Percentiles rank a stretch among this genome's conserved stretches.
These are phyloP conservation scores for Colletotrichum siamense DNA, from an alignment of 2,329 filamentous ascomycete genomes.

Conservation along the genomic window DNA sequence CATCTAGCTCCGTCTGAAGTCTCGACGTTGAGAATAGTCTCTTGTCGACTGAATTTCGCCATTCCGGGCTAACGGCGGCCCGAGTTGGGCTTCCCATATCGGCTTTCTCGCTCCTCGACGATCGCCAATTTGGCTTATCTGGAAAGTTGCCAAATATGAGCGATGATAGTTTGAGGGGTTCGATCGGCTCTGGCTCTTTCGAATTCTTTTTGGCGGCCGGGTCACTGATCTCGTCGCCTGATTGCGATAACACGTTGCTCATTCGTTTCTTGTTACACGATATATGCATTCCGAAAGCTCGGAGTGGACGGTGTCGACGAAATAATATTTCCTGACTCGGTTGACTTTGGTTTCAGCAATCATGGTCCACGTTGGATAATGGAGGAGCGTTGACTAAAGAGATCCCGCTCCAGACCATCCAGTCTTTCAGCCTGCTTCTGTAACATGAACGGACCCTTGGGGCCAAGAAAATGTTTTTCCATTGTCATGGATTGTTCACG, in stretches of 20 bases:
- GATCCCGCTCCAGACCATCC: not conserved
- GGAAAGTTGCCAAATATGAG: not conserved
- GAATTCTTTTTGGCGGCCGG: not conserved
- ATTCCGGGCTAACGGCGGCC: not conserved
- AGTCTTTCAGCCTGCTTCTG: not conserved
- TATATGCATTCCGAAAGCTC: not conserved
- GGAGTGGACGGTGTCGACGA: accelerated
- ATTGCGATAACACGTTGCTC: accelerated
- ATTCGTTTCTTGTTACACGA: not conserved
- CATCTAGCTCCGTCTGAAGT: not conserved
- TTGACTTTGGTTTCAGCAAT: not conserved
- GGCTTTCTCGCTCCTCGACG: not conserved
- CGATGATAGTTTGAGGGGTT: accelerated
- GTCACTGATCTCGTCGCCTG: not conserved
- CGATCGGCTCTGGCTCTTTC: not conserved
- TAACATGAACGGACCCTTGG: not conserved
- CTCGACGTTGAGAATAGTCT: accelerated
- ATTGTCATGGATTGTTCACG: not conserved
- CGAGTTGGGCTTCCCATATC: not conserved
- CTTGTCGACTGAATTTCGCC: not conserved
- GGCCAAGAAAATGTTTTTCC: not conserved
- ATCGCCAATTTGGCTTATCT: accelerated
- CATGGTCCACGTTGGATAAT: not conserved
- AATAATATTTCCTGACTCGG: accelerated
- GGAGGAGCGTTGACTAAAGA: not conserved